phyloP scores from a whole-genome alignment of 2,329 filamentous ascomycete genomes.

The Emergomyces africanus region DNA sequence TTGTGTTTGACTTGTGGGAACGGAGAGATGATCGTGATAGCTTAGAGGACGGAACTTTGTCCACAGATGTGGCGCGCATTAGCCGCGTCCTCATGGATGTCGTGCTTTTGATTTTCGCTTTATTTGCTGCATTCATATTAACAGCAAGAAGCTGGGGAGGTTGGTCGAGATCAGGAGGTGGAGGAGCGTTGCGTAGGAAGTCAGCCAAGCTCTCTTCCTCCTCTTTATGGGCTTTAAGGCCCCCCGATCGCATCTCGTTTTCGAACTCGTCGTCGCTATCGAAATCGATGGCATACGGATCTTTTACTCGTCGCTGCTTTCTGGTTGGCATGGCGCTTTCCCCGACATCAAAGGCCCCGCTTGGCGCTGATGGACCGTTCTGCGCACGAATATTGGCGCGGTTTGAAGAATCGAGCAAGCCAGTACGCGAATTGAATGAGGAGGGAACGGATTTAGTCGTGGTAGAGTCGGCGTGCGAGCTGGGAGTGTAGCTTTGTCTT shows the following conservation, averaged over 20 bases:
- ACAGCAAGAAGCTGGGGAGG: conserved; percentile 20
- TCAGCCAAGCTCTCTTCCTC: conserved; percentile 37
- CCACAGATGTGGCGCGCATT: conserved; percentile 19
- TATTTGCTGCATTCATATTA: conserved; percentile 8
- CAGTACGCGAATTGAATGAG: conserved; percentile 62
- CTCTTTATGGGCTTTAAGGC: conserved; percentile 19
- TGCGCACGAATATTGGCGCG: conserved; percentile 18
- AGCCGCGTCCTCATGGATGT: conserved; percentile 24
- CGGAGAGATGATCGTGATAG: conserved; percentile 23
- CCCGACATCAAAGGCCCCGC: not conserved
- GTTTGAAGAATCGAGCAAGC: conserved; percentile 41
- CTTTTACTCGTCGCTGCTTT: conserved; percentile 64
- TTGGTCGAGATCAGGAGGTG: conserved; percentile 23
- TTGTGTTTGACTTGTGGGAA: conserved; percentile 10
- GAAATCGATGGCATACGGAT: conserved; percentile 87
- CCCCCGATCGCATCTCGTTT: conserved; percentile 34
- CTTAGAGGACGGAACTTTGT: conserved; percentile 19
- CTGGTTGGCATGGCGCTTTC: conserved; percentile 40
- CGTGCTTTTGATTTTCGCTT: conserved; percentile 10
- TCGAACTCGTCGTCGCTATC: conserved; percentile 55
- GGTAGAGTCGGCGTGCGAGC: conserved; percentile 41
- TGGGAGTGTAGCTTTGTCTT: conserved; percentile 28
- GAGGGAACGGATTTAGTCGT: conserved; percentile 41
- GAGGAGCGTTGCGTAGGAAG: conserved; percentile 35
- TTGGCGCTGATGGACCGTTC: not conserved